Conservation (phyloP, 495 filamentous ascomycete genomes). For the Trichoderma asperelloides region DNA sequence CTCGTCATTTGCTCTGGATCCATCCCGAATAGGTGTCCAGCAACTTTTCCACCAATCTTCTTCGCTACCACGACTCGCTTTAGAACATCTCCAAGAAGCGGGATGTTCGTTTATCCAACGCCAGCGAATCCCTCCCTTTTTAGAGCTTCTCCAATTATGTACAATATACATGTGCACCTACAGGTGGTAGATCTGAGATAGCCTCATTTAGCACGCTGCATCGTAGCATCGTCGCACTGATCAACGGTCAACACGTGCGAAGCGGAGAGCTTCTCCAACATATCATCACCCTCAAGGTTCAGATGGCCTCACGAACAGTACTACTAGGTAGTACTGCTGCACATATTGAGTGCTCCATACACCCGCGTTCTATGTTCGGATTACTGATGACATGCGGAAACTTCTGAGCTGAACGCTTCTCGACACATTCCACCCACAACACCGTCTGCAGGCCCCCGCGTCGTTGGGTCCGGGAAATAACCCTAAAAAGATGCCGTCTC, state of each 20-base stretch:
- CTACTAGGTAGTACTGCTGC: no score
- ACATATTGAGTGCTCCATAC: no score
- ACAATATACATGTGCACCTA: not conserved
- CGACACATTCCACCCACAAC: not conserved
- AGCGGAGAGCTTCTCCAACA: not conserved
- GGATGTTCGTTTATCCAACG: not conserved
- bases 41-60: conserved; percentile 2
- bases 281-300: not conserved
- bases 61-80: not conserved
- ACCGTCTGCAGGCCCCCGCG: not conserved
- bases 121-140: not conserved
- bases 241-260: not conserved
- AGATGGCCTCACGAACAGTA: not conserved
- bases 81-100: not conserved
- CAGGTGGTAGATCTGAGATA: not conserved
- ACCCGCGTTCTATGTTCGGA: no score
- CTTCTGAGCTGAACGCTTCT: not conserved
- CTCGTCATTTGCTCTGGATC: not conserved
- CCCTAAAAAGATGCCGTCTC: not conserved
- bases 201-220: not conserved
- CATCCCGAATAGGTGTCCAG: not conserved
- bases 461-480: not conserved
- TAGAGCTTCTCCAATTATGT: not conserved
- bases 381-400: not conserved
- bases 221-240: not conserved